Conservation (phyloP, 108 stramenopile species). For the Nitzschia palea region DNA sequence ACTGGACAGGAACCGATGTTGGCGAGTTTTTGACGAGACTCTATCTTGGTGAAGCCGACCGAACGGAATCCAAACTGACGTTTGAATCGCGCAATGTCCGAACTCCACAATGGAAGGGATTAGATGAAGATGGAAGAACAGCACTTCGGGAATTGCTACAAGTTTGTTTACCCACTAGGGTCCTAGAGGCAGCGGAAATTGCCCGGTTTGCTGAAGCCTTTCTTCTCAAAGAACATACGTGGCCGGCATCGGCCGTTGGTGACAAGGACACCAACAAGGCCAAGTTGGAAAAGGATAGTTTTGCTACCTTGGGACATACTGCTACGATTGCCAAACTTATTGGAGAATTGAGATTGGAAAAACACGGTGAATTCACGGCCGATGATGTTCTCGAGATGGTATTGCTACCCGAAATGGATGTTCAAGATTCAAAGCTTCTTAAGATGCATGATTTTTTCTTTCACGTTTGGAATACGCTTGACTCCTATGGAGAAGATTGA, state of each 20-base stretch:
- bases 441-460: slow-evolving; percentile 12
- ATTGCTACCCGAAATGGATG: slow-evolving; percentile 8
- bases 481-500: slow-evolving; percentile 22
- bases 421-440: background rate
- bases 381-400: slow-evolving; percentile 19
- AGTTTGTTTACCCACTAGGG: slow-evolving; percentile 7
- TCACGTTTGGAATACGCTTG: slow-evolving; percentile 4
- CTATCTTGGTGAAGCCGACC: slow-evolving; percentile 19
- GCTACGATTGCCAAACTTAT: slow-evolving; percentile 8
- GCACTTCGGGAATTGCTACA: slow-evolving; percentile 8
- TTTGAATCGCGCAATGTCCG: slow-evolving; percentile 24
- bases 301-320: slow-evolving; percentile 18
- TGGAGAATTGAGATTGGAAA: slow-evolving; percentile 8
- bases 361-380: background rate
- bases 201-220: slow-evolving; percentile 18
- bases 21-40: slow-evolving; percentile 34
- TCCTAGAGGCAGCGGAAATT: slow-evolving; percentile 11
- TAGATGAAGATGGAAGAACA: slow-evolving; percentile 12
- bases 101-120: slow-evolving; percentile 27
- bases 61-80: background rate
- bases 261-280: background rate
- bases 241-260: slow-evolving; percentile 1
- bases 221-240: slow-evolving; percentile 15
- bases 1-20: slow-evolving; percentile 27
- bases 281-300: slow-evolving; percentile 28